Evolutionary conservation across 1,284 basidiomycete species (phyloP), one percentile per base, ranked within the genome.

Genomic region (Malassezia slooffiae): DNA sequence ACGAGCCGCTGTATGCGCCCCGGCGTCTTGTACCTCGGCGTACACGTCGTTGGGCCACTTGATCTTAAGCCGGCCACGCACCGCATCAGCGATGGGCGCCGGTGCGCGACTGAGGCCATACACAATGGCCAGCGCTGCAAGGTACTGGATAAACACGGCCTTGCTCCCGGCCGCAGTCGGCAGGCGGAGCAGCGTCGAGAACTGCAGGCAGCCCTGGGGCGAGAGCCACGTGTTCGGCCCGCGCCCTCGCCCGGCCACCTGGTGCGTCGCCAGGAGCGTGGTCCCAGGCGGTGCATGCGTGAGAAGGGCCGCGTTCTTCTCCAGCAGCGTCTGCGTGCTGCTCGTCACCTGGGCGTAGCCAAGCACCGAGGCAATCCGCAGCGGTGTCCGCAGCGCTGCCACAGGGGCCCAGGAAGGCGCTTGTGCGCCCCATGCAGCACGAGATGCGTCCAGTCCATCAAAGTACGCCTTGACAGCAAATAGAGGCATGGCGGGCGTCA

Each of bases 41-140:
- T 96, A 97, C 6, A 99, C 74, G 64, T 99, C 91, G 63, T 97
- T 97, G 10, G 91, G 91, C 93, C 93, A 99, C 71, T 97, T 99
- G 41, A 97, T 75, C 4, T 60, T 40, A 1, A 68, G 43, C 35
- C 80, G 77, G 4, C 91, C 77, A 4, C 74, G 74, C 0, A 77
- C 58, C 11, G 74, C 72, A 5, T 27, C 19, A 1, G 80, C 82
- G 49, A 74, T 74, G 20, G 68, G 70, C 0, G 72, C 54, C 3
- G 67, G 51, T 1, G 50, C 55, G 66, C 62, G 11, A 72, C 74
- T 45, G 42, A 84, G 82, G 0, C 86, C 88, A 58, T 90, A 83
- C 3, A 81, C 79, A n/a, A 96, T 81, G 0, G 90, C 86, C 22
- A 97, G 73, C 0, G 83, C 85, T 47, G 84, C 83, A 1, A 99